Percentiles rank a stretch among this genome's conserved stretches.
Conservation (phyloP, 2,329 filamentous ascomycete genomes). For the Didymella glomerata region DNA sequence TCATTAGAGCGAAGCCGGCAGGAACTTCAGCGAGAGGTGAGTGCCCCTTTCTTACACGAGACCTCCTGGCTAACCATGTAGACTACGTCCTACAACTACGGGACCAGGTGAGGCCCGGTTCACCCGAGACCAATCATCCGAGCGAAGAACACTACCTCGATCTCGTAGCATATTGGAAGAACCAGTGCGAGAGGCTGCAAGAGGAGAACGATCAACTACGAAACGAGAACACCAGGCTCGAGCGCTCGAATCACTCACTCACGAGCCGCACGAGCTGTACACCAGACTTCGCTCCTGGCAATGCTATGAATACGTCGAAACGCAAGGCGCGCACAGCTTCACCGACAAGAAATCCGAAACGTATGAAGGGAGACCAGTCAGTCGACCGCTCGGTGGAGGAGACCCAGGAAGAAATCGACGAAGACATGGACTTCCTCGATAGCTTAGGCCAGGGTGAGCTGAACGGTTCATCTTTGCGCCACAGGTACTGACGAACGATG, state of each 20-base stretch:
- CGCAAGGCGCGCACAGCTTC: slow-evolving; percentile 30
- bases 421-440: slow-evolving; percentile 41
- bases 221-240: slow-evolving; percentile 35
- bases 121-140: slow-evolving; percentile 29
- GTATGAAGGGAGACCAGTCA: slow-evolving; percentile 22
- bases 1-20: slow-evolving; percentile 52
- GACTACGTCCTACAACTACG: slow-evolving; percentile 49
- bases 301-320: slow-evolving; percentile 24
- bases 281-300: slow-evolving; percentile 1
- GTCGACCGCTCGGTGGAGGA: slow-evolving; percentile 20
- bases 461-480: neutral
- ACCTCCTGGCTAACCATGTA: slow-evolving; percentile 14
- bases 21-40: slow-evolving; percentile 45
- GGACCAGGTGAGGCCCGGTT: slow-evolving; percentile 42
- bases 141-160: slow-evolving; percentile 50
- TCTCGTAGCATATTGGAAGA: slow-evolving; percentile 52
- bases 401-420: slow-evolving; percentile 36
- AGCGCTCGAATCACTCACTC: slow-evolving; percentile 39
- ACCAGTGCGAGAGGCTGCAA: slow-evolving; percentile 37
- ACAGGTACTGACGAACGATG: slow-evolving; percentile 15
- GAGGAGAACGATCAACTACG: slow-evolving; percentile 35
- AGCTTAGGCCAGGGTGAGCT: slow-evolving; percentile 34
- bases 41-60: neutral
- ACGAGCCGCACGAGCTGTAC: slow-evolving; percentile 12
- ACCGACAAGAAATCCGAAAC: slow-evolving; percentile 25